Evolutionary conservation across 768 basidiomycete species (phyloP).

Genomic region (Mrakia hoshinonis): DNA sequence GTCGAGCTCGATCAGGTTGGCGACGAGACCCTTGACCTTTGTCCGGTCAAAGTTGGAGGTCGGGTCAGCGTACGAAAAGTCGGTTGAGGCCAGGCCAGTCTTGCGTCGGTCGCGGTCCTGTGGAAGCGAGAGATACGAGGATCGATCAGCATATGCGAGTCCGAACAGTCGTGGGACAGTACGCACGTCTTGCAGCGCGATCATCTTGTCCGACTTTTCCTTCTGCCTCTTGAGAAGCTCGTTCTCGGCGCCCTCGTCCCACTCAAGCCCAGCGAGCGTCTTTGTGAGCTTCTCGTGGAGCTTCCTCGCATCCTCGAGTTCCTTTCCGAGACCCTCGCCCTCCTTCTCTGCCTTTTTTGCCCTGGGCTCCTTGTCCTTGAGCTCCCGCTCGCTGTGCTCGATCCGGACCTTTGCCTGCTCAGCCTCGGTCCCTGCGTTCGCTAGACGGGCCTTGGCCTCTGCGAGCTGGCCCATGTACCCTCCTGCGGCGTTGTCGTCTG

Average conservation of each 20-base stretch:
- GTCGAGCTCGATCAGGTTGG: slow-evolving; percentile 70
- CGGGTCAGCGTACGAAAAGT: slow-evolving; percentile 76
- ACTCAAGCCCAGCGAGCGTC: slow-evolving; percentile 56
- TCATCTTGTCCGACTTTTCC: slow-evolving; percentile 52
- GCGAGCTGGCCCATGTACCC: slow-evolving; percentile 97
- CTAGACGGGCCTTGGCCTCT: slow-evolving; percentile 63
- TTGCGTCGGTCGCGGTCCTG: slow-evolving; percentile 47
- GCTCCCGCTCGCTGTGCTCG: slow-evolving; percentile 65
- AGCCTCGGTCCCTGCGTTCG: slow-evolving; percentile 72
- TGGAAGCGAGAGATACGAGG: neutral
- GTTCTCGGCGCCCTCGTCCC: slow-evolving; percentile 67
- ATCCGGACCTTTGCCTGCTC: slow-evolving; percentile 71
- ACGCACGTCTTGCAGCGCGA: slow-evolving; percentile 56
- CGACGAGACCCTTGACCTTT: slow-evolving; percentile 86
- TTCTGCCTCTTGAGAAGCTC: slow-evolving; percentile 49
- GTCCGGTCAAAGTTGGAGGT: slow-evolving; percentile 68
- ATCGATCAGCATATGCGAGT: neutral
- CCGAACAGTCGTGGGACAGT: neutral
- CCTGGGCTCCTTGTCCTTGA: slow-evolving; percentile 62
- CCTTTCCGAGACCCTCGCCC: slow-evolving; percentile 60
- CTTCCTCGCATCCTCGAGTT: slow-evolving; percentile 47
- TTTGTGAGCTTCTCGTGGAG: slow-evolving; percentile 52
- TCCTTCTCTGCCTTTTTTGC: slow-evolving; percentile 81
- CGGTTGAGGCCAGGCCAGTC: slow-evolving; percentile 53
- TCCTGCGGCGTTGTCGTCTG: slow-evolving; percentile 62